Conservation (phyloP, 2,329 filamentous ascomycete species). For the Aspergillus nomiae region DNA sequence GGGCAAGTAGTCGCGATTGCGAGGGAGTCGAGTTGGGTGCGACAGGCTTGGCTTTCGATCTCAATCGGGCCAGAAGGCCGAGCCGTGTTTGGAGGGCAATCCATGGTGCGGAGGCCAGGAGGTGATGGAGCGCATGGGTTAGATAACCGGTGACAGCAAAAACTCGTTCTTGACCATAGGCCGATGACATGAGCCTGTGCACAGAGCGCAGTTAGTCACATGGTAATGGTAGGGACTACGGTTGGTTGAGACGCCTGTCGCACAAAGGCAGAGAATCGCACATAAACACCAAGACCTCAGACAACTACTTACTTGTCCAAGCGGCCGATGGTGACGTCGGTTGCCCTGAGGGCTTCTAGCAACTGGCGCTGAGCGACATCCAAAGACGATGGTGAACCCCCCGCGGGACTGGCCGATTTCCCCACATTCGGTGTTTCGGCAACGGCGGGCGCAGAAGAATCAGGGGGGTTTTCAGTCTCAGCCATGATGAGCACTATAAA, state of each 20-base stretch:
- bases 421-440: conserved; percentile 25
- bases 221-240: neutral
- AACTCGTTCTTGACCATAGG: conserved; percentile 68
- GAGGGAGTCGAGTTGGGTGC: conserved; percentile 30
- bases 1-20: conserved; percentile 52
- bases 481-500: conserved; percentile 20
- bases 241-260: no score
- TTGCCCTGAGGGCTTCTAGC: conserved; percentile 28
- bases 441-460: conserved; percentile 13
- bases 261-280: neutral
- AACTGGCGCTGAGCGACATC: conserved; percentile 24
- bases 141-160: conserved; percentile 71
- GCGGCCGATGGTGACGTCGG: conserved; percentile 33
- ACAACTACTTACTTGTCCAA: conserved; percentile 29
- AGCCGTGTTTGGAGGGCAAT: conserved; percentile 44
- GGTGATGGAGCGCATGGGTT: conserved; percentile 62
- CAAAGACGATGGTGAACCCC: conserved; percentile 8
- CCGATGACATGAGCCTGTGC: conserved; percentile 65
- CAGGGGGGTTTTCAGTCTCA: conserved; percentile 19
- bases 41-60: conserved; percentile 10
- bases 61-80: conserved; percentile 44
- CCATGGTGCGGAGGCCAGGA: conserved; percentile 58
- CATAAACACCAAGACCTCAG: neutral
- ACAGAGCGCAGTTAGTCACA: conserved; percentile 10
- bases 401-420: conserved; percentile 24